Evolutionary conservation across 768 basidiomycete genomes (phyloP), one percentile per base, ranked within the genome.

Genomic region (Amanita subjunquillea): DNA sequence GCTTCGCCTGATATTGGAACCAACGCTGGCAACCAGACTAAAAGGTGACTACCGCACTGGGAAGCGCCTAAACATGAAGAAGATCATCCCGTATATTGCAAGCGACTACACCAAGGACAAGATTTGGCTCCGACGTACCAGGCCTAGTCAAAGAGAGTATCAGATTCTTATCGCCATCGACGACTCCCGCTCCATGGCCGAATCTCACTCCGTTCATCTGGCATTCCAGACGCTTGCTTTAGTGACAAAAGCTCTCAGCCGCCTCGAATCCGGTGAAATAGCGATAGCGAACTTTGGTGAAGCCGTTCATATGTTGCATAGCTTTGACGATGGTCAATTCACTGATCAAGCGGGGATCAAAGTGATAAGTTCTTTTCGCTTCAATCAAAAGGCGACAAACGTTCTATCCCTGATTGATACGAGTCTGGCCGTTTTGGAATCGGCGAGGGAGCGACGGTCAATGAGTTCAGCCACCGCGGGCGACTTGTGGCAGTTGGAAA

Each of bases 101-200:
- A 91, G 87, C 69, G 96, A 99, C 69, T 99, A 91, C 73, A 98
- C 94, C 48, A 98, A 98, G 66, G 95, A 99, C 76, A 94, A 94
- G 69, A 98, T 98, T 57, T 99, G 96, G 96, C 74, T 98, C 34
- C 85, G 95, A 23, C 80, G 96, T 20, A 96, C 94, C 3, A 83
- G 87, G 47, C 95, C 96, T 4, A 92, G 90, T 63, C 83, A 89
- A 60, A 79, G 96, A 45, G 94, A 96, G 63, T 98, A 98, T 67
- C 95, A 99, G 62, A 82, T 99, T 2, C 78, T 98, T 38, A 77
- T 99, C 53, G 87, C 92, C 8, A 78, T 99, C 46, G 96, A 98
- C 63, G 96, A 98, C 71, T 97, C 93, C 3, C 83, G 87, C 32
- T 96, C 93, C 34, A 98, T 99, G 96, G 83, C 90, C 9, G 91